phyloP scores from a whole-genome alignment of 1,284 basidiomycete species.

The Tylopilus orsonianus region DNA sequence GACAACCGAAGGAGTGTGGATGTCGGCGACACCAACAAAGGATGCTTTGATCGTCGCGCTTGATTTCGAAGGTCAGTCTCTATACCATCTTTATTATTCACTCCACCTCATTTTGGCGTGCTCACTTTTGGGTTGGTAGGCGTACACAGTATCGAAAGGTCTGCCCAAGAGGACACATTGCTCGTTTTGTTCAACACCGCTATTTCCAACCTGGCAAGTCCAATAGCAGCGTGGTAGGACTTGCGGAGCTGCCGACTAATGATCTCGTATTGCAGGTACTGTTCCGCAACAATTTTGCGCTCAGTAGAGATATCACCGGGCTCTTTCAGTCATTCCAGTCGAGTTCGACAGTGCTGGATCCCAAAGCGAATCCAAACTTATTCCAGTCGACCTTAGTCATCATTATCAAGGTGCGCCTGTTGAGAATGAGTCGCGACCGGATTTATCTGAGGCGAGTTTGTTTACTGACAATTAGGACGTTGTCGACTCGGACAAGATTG shows the following conservation, averaged over 20 bases:
- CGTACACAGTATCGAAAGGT: constrained; percentile 62
- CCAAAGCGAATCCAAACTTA: constrained; percentile 53
- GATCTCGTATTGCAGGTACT: constrained; percentile 42
- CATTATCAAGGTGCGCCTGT: constrained; percentile 61
- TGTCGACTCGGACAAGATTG: constrained; percentile 52
- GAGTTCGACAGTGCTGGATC: constrained; percentile 57
- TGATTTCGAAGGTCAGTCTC: constrained; percentile 59
- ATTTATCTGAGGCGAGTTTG: no score
- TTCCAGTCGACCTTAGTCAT: constrained; percentile 61
- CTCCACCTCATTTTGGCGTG: no score
- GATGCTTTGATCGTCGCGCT: constrained; percentile 55
- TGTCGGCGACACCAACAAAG: constrained; percentile 63
- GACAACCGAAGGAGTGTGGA: constrained; percentile 67
- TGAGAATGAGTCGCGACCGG: no score
- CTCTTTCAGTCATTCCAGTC: constrained; percentile 68
- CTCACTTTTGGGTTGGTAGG: constrained; percentile 35
- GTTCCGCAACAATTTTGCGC: constrained; percentile 64
- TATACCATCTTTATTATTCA: background rate
- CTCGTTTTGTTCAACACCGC: constrained; percentile 66
- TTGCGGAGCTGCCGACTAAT: background rate
- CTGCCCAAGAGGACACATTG: constrained; percentile 61
- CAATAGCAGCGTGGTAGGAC: background rate
- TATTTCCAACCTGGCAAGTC: constrained; percentile 50
- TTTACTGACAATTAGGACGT: constrained; percentile 46
- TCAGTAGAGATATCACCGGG: constrained; percentile 56